A percentile compares a stretch with the other conserved stretches of the same genome.
Evolutionary conservation across 1,284 basidiomycete genomes (phyloP).

Genomic region (Leccinum solheimii): DNA sequence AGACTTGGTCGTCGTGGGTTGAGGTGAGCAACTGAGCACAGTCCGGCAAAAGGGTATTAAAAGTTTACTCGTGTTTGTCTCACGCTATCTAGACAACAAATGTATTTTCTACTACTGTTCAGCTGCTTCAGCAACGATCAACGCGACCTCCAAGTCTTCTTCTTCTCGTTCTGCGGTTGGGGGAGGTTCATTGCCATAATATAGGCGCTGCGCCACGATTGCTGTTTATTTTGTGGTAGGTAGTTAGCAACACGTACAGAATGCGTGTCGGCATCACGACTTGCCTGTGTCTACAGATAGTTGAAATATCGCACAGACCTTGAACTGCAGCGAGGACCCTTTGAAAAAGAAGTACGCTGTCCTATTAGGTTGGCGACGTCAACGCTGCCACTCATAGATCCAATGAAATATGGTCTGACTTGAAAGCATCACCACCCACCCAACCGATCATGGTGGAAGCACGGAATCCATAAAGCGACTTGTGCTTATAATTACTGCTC

Average conservation of each 20-base stretch:
- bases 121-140: slow-evolving; percentile 45
- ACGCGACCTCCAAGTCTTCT: slow-evolving; percentile 72
- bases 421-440: slow-evolving; percentile 80
- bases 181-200: slow-evolving; percentile 68
- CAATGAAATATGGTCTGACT: slow-evolving; percentile 47
- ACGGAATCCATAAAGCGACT: slow-evolving; percentile 81
- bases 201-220: slow-evolving; percentile 68
- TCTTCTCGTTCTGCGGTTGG: slow-evolving; percentile 49
- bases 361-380: slow-evolving; percentile 40
- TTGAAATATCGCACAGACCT: slow-evolving; percentile 79
- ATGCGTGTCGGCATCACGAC: slow-evolving; percentile 30
- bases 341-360: slow-evolving; percentile 78
- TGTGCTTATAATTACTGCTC: slow-evolving; percentile 69
- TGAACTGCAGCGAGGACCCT: slow-evolving; percentile 72
- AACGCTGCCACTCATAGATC: slow-evolving; percentile 12
- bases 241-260: slow-evolving; percentile 14
- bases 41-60: slow-evolving; percentile 18
- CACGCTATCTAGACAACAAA: slow-evolving; percentile 10
- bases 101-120: slow-evolving; percentile 51
- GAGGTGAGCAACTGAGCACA: slow-evolving; percentile 13
- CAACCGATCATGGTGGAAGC: slow-evolving; percentile 80
- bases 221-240: slow-evolving; percentile 41
- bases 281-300: slow-evolving; percentile 72
- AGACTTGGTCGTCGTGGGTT: slow-evolving; percentile 24
- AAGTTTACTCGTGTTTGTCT: slow-evolving; percentile 36